Evolutionary conservation across 2,329 filamentous ascomycete genomes (phyloP).

Genomic region (Zymoseptoria passerinii): DNA sequence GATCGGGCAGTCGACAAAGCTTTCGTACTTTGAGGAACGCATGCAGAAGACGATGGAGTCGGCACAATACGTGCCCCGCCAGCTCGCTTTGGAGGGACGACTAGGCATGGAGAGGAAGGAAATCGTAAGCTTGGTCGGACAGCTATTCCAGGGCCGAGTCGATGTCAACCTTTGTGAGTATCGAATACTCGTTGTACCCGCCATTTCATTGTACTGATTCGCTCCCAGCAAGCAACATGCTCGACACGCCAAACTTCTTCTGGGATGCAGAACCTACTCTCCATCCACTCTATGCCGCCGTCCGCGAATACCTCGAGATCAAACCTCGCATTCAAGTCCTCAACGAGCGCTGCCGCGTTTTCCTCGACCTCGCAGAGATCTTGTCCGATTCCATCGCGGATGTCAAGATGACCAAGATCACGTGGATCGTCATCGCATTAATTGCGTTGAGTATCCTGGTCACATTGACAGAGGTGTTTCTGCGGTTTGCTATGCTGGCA

Average conservation of each 20-base stretch:
- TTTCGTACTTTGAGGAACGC: slow-evolving; percentile 90
- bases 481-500: slow-evolving; percentile 70
- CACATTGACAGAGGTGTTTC: slow-evolving; percentile 77
- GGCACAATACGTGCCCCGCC: slow-evolving; percentile 84
- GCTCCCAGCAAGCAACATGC: slow-evolving; percentile 73
- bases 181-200: background rate
- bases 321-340: slow-evolving; percentile 92
- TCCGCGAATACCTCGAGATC: slow-evolving; percentile 96
- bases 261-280: slow-evolving; percentile 96
- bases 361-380: slow-evolving; percentile 92
- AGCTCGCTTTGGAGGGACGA: slow-evolving; percentile 78
- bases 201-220: background rate
- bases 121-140: slow-evolving; percentile 83
- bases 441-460: slow-evolving; percentile 87
- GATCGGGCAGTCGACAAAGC: slow-evolving; percentile 92
- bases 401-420: slow-evolving; percentile 90
- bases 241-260: slow-evolving; percentile 95
- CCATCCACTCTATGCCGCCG: slow-evolving; percentile 85
- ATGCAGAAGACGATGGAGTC: slow-evolving; percentile 93
- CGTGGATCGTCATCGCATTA: slow-evolving; percentile 95
- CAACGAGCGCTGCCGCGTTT: slow-evolving; percentile 93
- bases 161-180: slow-evolving; percentile 93
- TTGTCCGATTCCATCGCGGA: slow-evolving; percentile 86
- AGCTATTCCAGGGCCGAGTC: slow-evolving; percentile 85
- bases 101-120: slow-evolving; percentile 86